Percentiles rank a stretch among this genome's conserved stretches.
Evolutionary conservation across 495 filamentous ascomycete genomes (phyloP).

Genomic region (Penicillium silybi): DNA sequence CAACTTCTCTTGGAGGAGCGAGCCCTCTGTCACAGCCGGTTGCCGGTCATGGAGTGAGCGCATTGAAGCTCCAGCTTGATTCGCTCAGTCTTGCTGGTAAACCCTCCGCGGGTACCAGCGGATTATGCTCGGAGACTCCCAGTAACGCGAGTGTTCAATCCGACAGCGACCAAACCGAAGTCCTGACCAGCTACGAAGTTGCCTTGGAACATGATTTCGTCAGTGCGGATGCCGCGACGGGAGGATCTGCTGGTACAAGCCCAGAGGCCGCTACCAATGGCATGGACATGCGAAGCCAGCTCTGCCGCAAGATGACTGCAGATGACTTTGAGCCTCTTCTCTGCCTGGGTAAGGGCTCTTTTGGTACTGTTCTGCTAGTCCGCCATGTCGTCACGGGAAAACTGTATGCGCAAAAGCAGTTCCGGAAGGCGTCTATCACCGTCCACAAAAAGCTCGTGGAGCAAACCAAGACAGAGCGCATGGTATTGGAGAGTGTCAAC

Average conservation of each 20-base stretch:
- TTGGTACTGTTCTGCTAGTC: constrained; percentile 88
- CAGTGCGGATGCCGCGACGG: constrained; percentile 59
- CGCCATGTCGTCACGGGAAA: constrained; percentile 82
- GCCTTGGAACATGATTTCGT: constrained; percentile 84
- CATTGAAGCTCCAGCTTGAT: constrained; percentile 72
- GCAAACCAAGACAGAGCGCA: constrained; percentile 94
- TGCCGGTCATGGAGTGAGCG: constrained; percentile 67
- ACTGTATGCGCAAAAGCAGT: constrained; percentile 96
- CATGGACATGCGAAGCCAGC: constrained; percentile 34
- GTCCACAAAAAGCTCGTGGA: constrained; percentile 92
- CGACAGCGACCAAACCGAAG: constrained; percentile 51
- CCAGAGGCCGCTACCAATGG: constrained; percentile 6
- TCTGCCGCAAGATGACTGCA: constrained; percentile 80
- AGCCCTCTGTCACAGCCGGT: constrained; percentile 60
- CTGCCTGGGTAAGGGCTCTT: constrained; percentile 95
- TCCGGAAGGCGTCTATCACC: constrained; percentile 88
- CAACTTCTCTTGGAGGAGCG: constrained; percentile 19
- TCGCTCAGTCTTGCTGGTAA: constrained; percentile 55
- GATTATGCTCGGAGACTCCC: constrained; percentile 40
- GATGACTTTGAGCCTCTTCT: constrained; percentile 87
- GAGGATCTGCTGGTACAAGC: constrained; percentile 21
- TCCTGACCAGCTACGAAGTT: constrained; percentile 80
- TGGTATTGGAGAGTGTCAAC: constrained; percentile 90
- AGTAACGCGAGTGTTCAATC: constrained; percentile 57
- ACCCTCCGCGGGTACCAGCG: constrained; percentile 21